A percentile compares a stretch with the other conserved stretches of the same genome.
Conservation (phyloP, 2,329 filamentous ascomycete species). For the Pyrenophora seminiperda region DNA sequence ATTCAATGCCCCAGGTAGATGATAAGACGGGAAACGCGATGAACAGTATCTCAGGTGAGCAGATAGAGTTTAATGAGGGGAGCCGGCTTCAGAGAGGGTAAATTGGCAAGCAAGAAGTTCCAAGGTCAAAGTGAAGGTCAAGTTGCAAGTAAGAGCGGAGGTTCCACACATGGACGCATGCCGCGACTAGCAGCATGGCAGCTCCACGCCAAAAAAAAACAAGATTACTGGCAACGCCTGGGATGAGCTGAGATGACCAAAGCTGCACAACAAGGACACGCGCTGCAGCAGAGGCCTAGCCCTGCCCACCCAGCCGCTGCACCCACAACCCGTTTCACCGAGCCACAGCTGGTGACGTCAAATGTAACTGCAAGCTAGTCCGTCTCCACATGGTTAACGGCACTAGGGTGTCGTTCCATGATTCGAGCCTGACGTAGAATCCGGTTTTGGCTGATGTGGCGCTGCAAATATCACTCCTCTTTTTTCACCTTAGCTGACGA, state of each 20-base stretch:
- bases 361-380: not conserved
- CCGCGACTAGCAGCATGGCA: constrained; percentile 17
- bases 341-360: constrained; percentile 29
- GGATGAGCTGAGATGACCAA: constrained; percentile 11
- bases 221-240: constrained; percentile 41
- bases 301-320: constrained; percentile 1
- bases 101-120: constrained; percentile 7
- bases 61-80: not conserved
- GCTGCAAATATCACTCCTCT: not conserved
- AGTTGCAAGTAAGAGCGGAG: constrained; percentile 18
- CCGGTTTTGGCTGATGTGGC: not conserved
- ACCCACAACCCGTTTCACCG: not conserved
- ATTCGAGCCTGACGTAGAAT: constrained; percentile 5
- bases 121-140: constrained; percentile 8
- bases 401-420: constrained; percentile 2
- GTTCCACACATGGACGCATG: constrained; percentile 4
- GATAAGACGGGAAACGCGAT: not conserved
- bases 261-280: constrained; percentile 7
- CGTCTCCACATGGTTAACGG: constrained; percentile 5
- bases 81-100: constrained; percentile 1
- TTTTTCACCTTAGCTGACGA: constrained; percentile 21
- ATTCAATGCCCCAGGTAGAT: constrained; percentile 17
- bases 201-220: constrained; percentile 43
- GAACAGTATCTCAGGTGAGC: constrained; percentile 3
- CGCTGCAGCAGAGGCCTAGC: constrained; percentile 17